Evolutionary conservation across 805 yeast species (phyloP).

Genomic region (Soucietia sequanensis): DNA sequence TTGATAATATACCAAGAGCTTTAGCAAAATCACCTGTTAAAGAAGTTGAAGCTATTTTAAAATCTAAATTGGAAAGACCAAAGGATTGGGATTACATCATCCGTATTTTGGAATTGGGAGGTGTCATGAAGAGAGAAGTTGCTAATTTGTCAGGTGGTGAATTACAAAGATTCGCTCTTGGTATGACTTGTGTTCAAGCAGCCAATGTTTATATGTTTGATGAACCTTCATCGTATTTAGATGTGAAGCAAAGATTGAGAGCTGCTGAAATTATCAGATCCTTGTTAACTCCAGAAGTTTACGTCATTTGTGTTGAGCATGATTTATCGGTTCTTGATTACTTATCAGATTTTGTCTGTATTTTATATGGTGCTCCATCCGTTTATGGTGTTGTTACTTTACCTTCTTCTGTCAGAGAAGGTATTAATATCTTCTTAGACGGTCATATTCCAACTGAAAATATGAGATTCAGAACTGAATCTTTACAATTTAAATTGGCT

Average conservation of each 20-base stretch:
- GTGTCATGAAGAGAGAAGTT: slow-evolving; percentile 84
- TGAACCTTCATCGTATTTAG: slow-evolving; percentile 97
- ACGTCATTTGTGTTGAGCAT: slow-evolving; percentile 97
- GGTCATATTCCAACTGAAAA: slow-evolving; percentile 98
- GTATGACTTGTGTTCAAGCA: slow-evolving; percentile 91
- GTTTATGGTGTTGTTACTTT: slow-evolving; percentile 98
- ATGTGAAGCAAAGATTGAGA: slow-evolving; percentile 97
- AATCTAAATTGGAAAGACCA: slow-evolving; percentile 71
- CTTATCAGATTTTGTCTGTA: slow-evolving; percentile 94
- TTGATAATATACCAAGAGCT: slow-evolving; percentile 95
- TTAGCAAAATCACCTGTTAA: slow-evolving; percentile 81
- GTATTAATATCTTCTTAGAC: slow-evolving; percentile 96
- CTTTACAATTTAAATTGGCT: slow-evolving; percentile 86
- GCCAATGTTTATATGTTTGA: slow-evolving; percentile 99
- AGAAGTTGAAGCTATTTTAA: slow-evolving; percentile 81
- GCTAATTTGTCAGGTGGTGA: slow-evolving; percentile 96
- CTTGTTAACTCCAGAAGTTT: slow-evolving; percentile 68
- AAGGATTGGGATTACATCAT: slow-evolving; percentile 65
- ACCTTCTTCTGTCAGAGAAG: slow-evolving; percentile 97
- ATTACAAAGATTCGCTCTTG: slow-evolving; percentile 96
- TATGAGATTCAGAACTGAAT: slow-evolving; percentile 93
- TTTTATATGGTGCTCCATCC: slow-evolving; percentile 95
- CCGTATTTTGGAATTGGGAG: slow-evolving; percentile 68
- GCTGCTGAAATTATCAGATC: slow-evolving; percentile 96
- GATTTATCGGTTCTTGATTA: slow-evolving; percentile 97